Base-by-base conservation (phyloP, 441 rosid genomes). In the Raphanus hybrid region DNA sequence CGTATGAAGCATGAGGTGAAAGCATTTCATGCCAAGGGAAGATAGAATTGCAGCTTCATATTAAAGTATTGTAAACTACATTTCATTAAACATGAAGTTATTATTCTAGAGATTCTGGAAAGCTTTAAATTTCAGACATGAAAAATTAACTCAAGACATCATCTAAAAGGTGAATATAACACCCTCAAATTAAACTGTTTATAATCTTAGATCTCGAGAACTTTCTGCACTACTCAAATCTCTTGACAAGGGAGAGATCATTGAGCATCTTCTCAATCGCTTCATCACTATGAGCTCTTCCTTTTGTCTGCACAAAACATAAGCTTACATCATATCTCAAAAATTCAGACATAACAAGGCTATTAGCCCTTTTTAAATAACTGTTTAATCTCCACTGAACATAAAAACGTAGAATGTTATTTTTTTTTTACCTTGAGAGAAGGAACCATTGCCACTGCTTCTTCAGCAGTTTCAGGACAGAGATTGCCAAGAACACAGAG, bases 391-490 rank as follows among this genome's bases (percentile, higher is more conserved):
- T 62, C 26, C 72, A 34, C 1, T 8, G 52, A 39, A 61, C 12
- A 4, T 2, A 3, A 29, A 64, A 37, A 5, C 37, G 39, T 37
- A 58, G 20, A 18, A 70, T 55, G 5, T 26, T 45, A 3, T 23
- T 3, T 18, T 54, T 54, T 11, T 4, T 32, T 50, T 68, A 79
- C 82, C 78, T 69, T 79, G 48, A 79, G 86, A 34, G 97, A 93
- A 67, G 98, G 83, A 64, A 93, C 97, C 98, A 93, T 93, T 39
- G 95, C 95, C 60, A 91, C 87, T 20, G 98, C 98, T 87, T 95
- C 99, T 88, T 93, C 98, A 57, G 90, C 91, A 50, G 96, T 91
- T 83, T 93, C 97, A 27, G 99, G 97, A 78, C 98, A 93, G 58
- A 95, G 97, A 78, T 93, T 93, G 71, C 98, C 98, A 78, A 93